Percentiles rank a stretch among this genome's conserved stretches.
Conservation (phyloP, 495 filamentous ascomycete species). For the Thermothielavioides terrestris region DNA sequence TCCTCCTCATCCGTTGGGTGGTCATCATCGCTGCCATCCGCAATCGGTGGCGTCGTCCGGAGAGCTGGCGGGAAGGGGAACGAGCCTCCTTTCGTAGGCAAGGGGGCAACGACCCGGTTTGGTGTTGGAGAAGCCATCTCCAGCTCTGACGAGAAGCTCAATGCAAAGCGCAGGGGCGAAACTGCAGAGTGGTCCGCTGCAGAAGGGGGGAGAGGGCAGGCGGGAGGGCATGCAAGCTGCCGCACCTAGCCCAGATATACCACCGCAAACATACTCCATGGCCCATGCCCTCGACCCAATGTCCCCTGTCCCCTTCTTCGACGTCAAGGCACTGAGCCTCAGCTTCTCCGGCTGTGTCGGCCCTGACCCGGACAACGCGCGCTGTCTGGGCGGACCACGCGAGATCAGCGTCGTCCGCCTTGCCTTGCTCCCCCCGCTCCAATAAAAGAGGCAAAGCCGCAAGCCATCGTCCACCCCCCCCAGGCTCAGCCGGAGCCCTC, state of each 20-base stretch:
- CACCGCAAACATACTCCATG: too few relatives aligned
- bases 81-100: neutral
- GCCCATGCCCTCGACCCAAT: too few relatives aligned
- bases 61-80: slow-evolving; percentile 1
- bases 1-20: slow-evolving; percentile 2
- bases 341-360: neutral
- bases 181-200: neutral
- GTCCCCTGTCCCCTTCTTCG: neutral
- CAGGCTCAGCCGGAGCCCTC: too few relatives aligned
- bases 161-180: neutral
- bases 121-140: neutral
- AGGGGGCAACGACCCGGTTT: neutral
- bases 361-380: neutral
- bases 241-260: slow-evolving; percentile 1
- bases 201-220: neutral
- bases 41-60: neutral
- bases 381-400: neutral
- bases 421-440: neutral
- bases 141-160: neutral
- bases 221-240: neutral
- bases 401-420: slow-evolving; percentile 1
- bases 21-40: neutral
- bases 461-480: neutral
- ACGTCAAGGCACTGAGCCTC: neutral
- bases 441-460: neutral